phyloP scores from a whole-genome alignment of 2,329 filamentous ascomycete genomes.

The Ambrosiella cleistominuta region DNA sequence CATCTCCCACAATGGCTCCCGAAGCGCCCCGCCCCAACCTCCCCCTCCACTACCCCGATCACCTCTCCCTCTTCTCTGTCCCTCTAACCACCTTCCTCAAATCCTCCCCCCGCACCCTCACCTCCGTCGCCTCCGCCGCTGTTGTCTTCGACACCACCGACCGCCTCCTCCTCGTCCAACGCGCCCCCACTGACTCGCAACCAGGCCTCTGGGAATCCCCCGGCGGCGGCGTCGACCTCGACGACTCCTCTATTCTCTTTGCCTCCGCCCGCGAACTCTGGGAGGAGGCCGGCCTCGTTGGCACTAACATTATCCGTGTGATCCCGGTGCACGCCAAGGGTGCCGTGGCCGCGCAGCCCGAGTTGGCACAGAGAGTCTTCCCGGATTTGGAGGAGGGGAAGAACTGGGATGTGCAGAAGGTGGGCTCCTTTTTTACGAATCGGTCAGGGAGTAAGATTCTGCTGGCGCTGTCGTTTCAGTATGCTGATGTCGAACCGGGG shows the following conservation, averaged over 20 bases:
- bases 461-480: conserved; percentile 22
- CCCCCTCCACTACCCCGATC: conserved; percentile 12
- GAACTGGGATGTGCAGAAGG: conserved; percentile 2
- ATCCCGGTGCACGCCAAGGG: conserved; percentile 17
- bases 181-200: conserved; percentile 27
- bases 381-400: neutral
- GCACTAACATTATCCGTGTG: conserved; percentile 17
- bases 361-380: conserved; percentile 1
- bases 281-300: conserved; percentile 29
- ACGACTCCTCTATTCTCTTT: conserved; percentile 25
- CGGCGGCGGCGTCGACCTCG: conserved; percentile 28
- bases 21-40: conserved; percentile 12
- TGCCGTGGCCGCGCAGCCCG: conserved; percentile 10
- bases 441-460: conserved; percentile 19
- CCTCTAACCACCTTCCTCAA: conserved; percentile 14
- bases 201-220: conserved; percentile 31
- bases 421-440: conserved; percentile 19
- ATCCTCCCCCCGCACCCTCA: conserved; percentile 10
- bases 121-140: conserved; percentile 20
- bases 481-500: conserved; percentile 18
- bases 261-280: conserved; percentile 29
- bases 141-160: conserved; percentile 21
- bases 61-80: conserved; percentile 14
- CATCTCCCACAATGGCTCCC: conserved; percentile 8
- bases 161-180: conserved; percentile 29